A percentile compares a stretch with the other conserved stretches of the same genome.
phyloP scores from a whole-genome alignment of 352 stramenopile species.

The Phytophthora gonapodyides region DNA sequence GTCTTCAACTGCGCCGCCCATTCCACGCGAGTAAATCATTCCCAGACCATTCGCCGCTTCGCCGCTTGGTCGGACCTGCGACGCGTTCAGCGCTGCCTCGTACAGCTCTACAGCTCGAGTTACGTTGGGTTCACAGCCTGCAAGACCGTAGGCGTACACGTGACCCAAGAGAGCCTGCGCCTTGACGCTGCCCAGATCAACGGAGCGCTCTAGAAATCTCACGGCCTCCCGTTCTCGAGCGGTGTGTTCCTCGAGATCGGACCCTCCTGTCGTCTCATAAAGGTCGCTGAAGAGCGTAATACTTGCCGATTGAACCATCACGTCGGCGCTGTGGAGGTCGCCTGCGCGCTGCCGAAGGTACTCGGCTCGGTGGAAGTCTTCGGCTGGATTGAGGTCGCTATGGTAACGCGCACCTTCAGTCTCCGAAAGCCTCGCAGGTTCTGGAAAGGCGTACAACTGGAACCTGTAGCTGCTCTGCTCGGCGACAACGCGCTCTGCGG shows the following conservation, averaged over 20 bases:
- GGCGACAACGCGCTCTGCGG: constrained; percentile 55
- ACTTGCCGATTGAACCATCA: constrained; percentile 56
- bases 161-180: constrained; percentile 65
- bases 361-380: constrained; percentile 52
- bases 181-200: constrained; percentile 38
- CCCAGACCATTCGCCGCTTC: constrained; percentile 78
- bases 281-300: constrained; percentile 65
- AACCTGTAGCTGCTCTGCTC: constrained; percentile 24
- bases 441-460: constrained; percentile 41
- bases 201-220: constrained; percentile 48
- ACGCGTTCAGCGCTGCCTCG: constrained; percentile 48
- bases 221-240: constrained; percentile 41
- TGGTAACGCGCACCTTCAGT: constrained; percentile 34
- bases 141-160: constrained; percentile 65
- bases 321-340: constrained; percentile 30
- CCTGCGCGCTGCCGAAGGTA: constrained; percentile 51
- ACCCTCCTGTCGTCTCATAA: constrained; percentile 18
- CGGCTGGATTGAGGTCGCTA: constrained; percentile 19
- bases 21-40: constrained; percentile 56
- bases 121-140: constrained; percentile 36
- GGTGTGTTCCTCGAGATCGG: constrained; percentile 32
- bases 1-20: constrained; percentile 38
- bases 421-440: constrained; percentile 41
- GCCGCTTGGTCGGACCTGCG: constrained; percentile 17
- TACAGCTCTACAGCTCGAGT: constrained; percentile 50